phyloP scores from a whole-genome alignment of 164 flowering plant genomes.

The Vitis cinerea region DNA sequence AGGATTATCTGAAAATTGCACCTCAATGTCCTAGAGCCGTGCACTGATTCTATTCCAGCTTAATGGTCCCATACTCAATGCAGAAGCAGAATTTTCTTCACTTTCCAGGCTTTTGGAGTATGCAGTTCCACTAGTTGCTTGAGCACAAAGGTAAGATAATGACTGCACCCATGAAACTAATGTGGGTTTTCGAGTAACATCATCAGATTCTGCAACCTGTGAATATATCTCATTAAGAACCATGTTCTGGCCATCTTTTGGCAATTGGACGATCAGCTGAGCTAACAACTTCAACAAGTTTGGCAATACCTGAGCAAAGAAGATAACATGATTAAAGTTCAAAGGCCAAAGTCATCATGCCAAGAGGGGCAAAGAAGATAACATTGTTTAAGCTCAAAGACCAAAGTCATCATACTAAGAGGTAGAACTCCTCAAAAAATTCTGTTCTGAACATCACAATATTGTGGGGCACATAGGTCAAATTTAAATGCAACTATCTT shows the following conservation, averaged over 20 bases:
- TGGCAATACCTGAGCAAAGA: slow-evolving; percentile 72
- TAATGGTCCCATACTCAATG: slow-evolving; percentile 12
- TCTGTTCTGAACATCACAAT: not conserved
- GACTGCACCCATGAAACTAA: slow-evolving; percentile 96
- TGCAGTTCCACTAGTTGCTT: slow-evolving; percentile 19
- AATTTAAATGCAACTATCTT: not conserved
- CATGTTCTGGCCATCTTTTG: slow-evolving; percentile 62
- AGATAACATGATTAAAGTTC: not conserved
- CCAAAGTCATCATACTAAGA: not conserved
- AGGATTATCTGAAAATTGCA: not conserved
- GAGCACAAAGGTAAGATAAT: slow-evolving; percentile 72
- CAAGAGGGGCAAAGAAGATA: too few species aligned
- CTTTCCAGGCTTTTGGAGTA: slow-evolving; percentile 10
- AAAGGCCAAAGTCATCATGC: not conserved
- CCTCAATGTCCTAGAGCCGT: slow-evolving; percentile 39
- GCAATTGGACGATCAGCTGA: slow-evolving; percentile 53
- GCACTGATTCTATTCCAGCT: slow-evolving; percentile 33
- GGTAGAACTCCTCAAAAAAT: not conserved
- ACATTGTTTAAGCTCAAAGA: too few species aligned
- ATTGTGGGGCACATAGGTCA: not conserved
- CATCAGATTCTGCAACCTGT: slow-evolving; percentile 86
- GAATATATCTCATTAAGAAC: slow-evolving; percentile 69
- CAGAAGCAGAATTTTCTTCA: slow-evolving; percentile 13
- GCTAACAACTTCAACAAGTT: slow-evolving; percentile 76
- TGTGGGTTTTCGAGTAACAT: slow-evolving; percentile 81